Base-by-base conservation (phyloP, 768 basidiomycete genomes). In the Pilatotrama ljubarskyi region DNA sequence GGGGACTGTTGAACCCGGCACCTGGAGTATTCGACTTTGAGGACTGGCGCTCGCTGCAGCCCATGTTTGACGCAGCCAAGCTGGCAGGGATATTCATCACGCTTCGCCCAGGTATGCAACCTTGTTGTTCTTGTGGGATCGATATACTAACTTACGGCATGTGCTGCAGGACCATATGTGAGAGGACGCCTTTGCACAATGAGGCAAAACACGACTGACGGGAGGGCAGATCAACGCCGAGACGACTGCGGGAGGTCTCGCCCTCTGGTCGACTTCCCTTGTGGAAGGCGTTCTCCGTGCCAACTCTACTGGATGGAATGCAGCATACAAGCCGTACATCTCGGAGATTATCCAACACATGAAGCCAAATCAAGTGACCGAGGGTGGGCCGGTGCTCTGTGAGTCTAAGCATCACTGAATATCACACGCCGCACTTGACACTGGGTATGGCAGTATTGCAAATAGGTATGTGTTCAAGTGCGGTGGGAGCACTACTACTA, bases 361-460 rank as follows among this genome's bases (percentile, higher is more conserved):
- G 0, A 77, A 71, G 0, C 81, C 84, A 0, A 82, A 89, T 62
- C 90, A 93, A 67, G 84, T 93, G 41, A 84, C 78, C 9, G 73
- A 78, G 17, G 90, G 88, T 22, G 91, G 91, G 9, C 87, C 91
- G 15, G 84, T 92, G 14, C 88, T 91, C 46, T 84, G 87, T 85
- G 60, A 49, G 83, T 50, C 8, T 11, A 5, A 2, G 47, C 11
- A 22, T 40, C 8, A 26, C 44, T 41, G 60, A 44, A 8, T 41
- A 40, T 32, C 5, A 10, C 10, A 32, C 10, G 10, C 10, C 5
- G 29, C n/a, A n/a, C 29, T 32, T 32, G 29, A 32, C 29, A 10
- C 25, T 42, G 5, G 17, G 6, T 29, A 10, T 17, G 29, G 10
- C 13, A 85, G 85, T 81, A 9, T 75, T 85, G 2, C 85, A 87